Percentiles rank a stretch among this genome's conserved stretches.
These are phyloP conservation scores for Bolboschoenus planiculmis DNA, from an alignment of 176 grass and related monocot genomes.

Conservation along the genomic window DNA sequence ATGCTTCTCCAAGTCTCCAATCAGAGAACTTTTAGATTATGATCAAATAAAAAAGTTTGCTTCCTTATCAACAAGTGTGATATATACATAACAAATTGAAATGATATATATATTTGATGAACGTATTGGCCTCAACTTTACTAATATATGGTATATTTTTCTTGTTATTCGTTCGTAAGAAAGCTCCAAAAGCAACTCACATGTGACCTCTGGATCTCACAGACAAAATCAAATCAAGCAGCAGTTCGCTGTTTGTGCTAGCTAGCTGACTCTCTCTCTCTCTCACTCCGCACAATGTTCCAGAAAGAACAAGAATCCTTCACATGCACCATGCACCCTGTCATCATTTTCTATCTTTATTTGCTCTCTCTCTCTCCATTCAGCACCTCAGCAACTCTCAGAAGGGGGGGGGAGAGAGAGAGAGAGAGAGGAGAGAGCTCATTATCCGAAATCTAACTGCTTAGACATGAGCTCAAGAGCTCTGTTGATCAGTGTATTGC, in stretches of 20 bases:
- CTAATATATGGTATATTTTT: background rate
- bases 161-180: background rate
- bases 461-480: constrained; percentile 23
- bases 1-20: too few relatives aligned
- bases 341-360: constrained; percentile 35
- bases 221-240: background rate
- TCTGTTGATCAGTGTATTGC: constrained; percentile 12
- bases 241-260: constrained; percentile 29
- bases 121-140: background rate
- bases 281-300: constrained; percentile 40
- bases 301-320: constrained; percentile 59
- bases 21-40: too few relatives aligned
- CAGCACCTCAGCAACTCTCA: constrained; percentile 7
- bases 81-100: too few relatives aligned
- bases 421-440: constrained; percentile 22
- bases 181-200: constrained; percentile 24
- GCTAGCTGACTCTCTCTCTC: constrained; percentile 16
- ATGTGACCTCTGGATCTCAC: constrained; percentile 18
- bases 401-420: too few relatives aligned
- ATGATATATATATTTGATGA: too few relatives aligned
- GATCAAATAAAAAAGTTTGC: too few relatives aligned
- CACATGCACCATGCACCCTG: constrained; percentile 37
- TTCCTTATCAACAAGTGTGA: too few relatives aligned
- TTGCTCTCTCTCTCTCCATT: background rate
- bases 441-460: background rate